Evolutionary conservation across 2,329 filamentous ascomycete genomes (phyloP).

Genomic region (Colletotrichum musae): DNA sequence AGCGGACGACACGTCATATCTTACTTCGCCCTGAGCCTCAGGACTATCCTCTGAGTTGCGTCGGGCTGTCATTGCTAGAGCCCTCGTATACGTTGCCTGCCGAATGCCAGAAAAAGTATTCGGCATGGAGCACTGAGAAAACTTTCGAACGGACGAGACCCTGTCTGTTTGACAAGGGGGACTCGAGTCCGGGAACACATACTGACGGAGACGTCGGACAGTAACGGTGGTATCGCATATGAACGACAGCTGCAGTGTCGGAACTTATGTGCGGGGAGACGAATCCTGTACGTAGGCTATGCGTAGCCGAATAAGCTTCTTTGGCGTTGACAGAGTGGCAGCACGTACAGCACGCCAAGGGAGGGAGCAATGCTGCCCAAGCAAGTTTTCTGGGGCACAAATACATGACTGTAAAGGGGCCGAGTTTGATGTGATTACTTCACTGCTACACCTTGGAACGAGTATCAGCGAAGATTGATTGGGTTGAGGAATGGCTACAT

Average conservation of each 20-base stretch:
- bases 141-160: not conserved
- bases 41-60: not conserved
- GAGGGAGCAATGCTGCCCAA: too few species aligned
- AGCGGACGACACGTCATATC: not conserved
- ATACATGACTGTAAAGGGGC: not conserved
- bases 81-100: too few species aligned
- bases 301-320: conserved; percentile 6
- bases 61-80: not conserved
- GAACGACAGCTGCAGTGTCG: conserved; percentile 7
- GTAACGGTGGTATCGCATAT: conserved; percentile 20
- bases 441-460: not conserved
- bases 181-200: not conserved
- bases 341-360: not conserved
- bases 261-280: not conserved
- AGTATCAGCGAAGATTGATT: not conserved
- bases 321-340: not conserved
- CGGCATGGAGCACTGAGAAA: not conserved
- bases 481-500: conserved; percentile 4
- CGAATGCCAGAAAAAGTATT: not conserved
- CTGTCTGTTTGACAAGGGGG: not conserved
- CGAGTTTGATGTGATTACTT: not conserved
- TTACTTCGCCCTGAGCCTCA: not conserved
- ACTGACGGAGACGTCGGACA: not conserved
- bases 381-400: not conserved
- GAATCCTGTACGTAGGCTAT: not conserved